Percentiles rank a stretch among this genome's conserved stretches.
Conservation (phyloP, 805 yeast genomes). For the Candida chilensis region DNA sequence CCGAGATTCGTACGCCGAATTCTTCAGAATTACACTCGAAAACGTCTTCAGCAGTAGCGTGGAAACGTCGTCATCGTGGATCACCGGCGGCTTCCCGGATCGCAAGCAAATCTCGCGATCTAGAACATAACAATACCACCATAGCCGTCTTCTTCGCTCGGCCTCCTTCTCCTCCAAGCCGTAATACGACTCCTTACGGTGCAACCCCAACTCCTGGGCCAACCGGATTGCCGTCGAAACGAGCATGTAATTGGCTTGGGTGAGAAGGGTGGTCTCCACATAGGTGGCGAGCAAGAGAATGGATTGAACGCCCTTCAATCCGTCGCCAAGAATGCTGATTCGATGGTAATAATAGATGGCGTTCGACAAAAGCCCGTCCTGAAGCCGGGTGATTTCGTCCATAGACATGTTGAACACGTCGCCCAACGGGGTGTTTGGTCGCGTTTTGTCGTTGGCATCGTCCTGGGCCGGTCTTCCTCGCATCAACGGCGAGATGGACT, state of each 20-base stretch:
- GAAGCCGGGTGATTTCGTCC: no score
- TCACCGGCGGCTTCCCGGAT: constrained; percentile 16
- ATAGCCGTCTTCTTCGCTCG: constrained; percentile 10
- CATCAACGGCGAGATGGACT: no score
- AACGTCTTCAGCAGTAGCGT: constrained; percentile 9
- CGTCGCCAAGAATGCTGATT: constrained; percentile 39
- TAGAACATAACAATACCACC: constrained; percentile 19
- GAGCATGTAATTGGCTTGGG: constrained; percentile 8
- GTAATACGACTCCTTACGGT: constrained; percentile 9
- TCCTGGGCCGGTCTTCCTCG: no score
- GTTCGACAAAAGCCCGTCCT: no score
- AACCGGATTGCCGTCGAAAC: constrained; percentile 13
- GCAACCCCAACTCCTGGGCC: constrained; percentile 21
- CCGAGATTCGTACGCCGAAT: constrained; percentile 3
- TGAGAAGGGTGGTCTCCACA: constrained; percentile 13
- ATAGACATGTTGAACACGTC: no score
- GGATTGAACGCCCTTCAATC: constrained; percentile 41
- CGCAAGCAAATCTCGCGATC: constrained; percentile 19
- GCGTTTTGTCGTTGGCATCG: no score
- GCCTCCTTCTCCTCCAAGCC: constrained; percentile 6
- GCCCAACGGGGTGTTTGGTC: no score
- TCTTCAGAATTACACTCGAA: neutral
- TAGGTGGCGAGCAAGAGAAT: constrained; percentile 35
- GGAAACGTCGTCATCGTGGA: constrained; percentile 11
- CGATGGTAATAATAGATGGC: constrained; percentile 45